Base-by-base conservation (phyloP, 768 basidiomycete genomes). In the Russula brevipes region DNA sequence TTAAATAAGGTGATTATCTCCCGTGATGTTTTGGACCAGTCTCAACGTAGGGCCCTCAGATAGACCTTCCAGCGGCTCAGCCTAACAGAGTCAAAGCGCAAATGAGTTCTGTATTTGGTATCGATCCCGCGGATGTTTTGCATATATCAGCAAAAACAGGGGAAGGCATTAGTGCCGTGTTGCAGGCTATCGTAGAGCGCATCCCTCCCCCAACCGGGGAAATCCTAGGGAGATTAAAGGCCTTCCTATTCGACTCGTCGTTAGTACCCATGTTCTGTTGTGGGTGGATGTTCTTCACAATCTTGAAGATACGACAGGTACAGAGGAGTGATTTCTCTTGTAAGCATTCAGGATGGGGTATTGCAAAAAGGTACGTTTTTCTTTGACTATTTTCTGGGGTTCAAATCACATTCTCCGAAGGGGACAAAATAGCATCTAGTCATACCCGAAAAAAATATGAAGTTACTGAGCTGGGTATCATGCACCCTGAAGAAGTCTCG, bases 121-220 rank as follows among this genome's bases (percentile, higher is more conserved):
- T 93, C 42, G 80, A 91, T 64, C 86, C 86, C 2, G 76, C 76
- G 5, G 85, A 90, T 49, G 83, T 94, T 60, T 76, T 99, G 42
- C 79, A 77, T 30, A 89, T 98, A 65, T 94, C 91, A 59, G 97
- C 97, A 12, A 99, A 99, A 76, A 92, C 91, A 9, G 97, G 97
- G 2, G 72, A 82, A 67, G 94, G 94, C 38, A 87, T 96, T 7
- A 83, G 88, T 45, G 74, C 76, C 5, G 86, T 99, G 2, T 77
- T 99, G 51, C 76, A 82, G 62, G 90, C 90, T 17, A 89, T 98
- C 58, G 76, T 97, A 16, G 82, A 89, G 59, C 84, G 88, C 30
- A 85, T 98, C 69, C 95, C 96, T 3, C 82, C 94, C 9, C 97
- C 96, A 6, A 71, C 69, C 2, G 88, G 86, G 14, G 73, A 74